phyloP scores from a whole-genome alignment of 306 rosid genomes.

The Mimosa pudica region DNA sequence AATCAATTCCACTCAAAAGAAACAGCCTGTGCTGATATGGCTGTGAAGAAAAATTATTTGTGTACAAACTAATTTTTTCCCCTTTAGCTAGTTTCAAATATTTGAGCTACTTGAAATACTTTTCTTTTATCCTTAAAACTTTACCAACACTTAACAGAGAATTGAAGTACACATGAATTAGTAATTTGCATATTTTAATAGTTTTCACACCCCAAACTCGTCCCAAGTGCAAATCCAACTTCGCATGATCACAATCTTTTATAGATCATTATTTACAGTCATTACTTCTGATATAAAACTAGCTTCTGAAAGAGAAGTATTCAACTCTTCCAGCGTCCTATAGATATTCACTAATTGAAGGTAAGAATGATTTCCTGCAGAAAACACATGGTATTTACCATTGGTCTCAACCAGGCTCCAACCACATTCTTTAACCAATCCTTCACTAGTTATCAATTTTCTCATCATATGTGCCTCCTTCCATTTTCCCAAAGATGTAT shows the following conservation, averaged over 20 bases:
- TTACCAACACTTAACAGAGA: not conserved
- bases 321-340: conserved; percentile 32
- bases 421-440: conserved; percentile 66
- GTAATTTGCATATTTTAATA: no score
- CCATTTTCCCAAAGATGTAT: conserved; percentile 67
- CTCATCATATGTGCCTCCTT: conserved; percentile 58
- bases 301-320: conserved; percentile 34
- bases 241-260: not conserved
- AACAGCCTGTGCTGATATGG: not conserved
- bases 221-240: not conserved
- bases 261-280: conserved; percentile 5
- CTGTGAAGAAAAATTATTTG: no score
- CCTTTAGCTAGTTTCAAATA: not conserved
- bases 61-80: no score
- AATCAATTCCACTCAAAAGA: not conserved
- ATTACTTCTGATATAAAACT: conserved; percentile 24
- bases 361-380: conserved; percentile 41
- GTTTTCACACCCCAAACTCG: no score
- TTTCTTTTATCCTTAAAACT: no score
- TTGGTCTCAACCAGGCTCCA: conserved; percentile 64
- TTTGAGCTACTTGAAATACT: not conserved
- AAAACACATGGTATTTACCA: conserved; percentile 37
- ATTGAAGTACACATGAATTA: not conserved
- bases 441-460: conserved; percentile 49
- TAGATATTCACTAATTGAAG: conserved; percentile 20